phyloP scores from a whole-genome alignment of 2,329 filamentous ascomycete species.

The Cladosporium sp. region DNA sequence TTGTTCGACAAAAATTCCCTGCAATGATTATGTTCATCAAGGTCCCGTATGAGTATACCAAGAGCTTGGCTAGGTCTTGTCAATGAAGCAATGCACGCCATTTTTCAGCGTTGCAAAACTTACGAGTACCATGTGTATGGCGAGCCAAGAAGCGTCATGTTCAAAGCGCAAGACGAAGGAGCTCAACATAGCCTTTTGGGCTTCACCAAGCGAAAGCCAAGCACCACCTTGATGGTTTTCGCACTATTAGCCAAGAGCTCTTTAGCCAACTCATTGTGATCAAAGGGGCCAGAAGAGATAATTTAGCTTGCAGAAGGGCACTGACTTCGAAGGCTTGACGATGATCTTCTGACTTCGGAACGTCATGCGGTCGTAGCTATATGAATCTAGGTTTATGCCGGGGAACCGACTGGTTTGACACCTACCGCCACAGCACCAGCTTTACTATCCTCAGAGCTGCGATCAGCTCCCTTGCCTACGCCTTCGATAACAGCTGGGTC shows the following conservation, averaged over 20 bases:
- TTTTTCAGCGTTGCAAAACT: not conserved
- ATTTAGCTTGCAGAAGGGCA: not conserved
- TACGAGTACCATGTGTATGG: not conserved
- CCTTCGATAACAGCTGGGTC: not conserved
- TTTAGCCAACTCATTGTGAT: no score
- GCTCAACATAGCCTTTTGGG: not conserved
- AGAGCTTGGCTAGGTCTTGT: constrained; percentile 4
- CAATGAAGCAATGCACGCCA: not conserved
- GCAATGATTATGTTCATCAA: not conserved
- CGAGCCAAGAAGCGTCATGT: constrained; percentile 3
- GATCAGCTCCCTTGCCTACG: not conserved
- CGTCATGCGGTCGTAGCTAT: not conserved
- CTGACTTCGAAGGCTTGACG: not conserved
- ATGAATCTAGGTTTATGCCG: not conserved
- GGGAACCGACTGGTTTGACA: not conserved
- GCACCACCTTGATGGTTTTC: constrained; percentile 7
- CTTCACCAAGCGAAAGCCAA: not conserved
- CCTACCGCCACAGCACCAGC: not conserved
- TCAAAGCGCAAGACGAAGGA: not conserved
- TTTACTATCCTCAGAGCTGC: not conserved
- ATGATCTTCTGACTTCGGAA: not conserved
- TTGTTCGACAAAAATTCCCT: not conserved
- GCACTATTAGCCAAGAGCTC: no score
- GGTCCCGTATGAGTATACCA: not conserved
- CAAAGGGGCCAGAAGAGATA: no score